phyloP scores from a whole-genome alignment of 1,284 basidiomycete species.

The Phellopilus nigrolimitatus region DNA sequence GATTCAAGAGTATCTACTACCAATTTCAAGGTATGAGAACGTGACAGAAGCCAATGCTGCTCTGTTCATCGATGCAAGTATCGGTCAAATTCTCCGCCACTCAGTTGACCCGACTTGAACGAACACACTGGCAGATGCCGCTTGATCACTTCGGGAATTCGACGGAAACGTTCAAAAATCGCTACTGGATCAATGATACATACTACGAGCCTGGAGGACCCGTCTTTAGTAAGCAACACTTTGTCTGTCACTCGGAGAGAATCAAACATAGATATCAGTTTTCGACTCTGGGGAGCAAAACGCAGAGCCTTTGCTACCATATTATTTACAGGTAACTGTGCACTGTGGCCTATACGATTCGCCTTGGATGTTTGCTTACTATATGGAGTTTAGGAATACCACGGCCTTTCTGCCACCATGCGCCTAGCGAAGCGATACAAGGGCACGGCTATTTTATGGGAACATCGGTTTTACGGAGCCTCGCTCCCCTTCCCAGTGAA shows the following conservation, averaged over 20 bases:
- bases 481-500: constrained; percentile 49
- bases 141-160: constrained; percentile 38
- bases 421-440: constrained; percentile 42
- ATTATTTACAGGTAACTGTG: constrained; percentile 43
- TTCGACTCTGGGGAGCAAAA: constrained; percentile 50
- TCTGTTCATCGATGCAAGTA: constrained; percentile 29
- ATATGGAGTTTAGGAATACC: constrained; percentile 39
- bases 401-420: constrained; percentile 46
- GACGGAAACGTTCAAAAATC: constrained; percentile 37
- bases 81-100: neutral
- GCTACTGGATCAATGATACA: constrained; percentile 52
- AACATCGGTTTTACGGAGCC: constrained; percentile 52
- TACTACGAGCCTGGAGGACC: constrained; percentile 50
- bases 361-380: neutral
- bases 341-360: no score
- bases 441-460: constrained; percentile 49
- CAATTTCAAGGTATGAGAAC: constrained; percentile 3
- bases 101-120: neutral
- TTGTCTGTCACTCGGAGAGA: constrained; percentile 11
- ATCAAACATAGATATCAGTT: constrained; percentile 28
- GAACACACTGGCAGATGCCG: constrained; percentile 37
- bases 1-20: constrained; percentile 14
- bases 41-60: constrained; percentile 23
- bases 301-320: constrained; percentile 43
- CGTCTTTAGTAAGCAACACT: constrained; percentile 33